Conservation (phyloP, 768 basidiomycete species). For the Cystobasidium onofrii region DNA sequence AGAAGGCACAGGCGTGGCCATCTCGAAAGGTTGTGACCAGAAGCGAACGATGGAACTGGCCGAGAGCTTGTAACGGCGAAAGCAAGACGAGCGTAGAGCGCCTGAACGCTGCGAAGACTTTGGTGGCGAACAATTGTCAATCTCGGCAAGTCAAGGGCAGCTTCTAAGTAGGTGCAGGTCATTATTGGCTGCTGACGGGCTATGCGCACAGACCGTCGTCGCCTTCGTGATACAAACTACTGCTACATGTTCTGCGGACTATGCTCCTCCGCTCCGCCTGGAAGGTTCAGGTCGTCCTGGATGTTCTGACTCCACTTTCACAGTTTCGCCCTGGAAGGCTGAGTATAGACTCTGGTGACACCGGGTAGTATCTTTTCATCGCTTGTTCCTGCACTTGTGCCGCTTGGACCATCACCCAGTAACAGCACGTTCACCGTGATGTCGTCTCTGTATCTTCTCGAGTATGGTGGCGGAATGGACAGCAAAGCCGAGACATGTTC, state of each 20-base stretch:
- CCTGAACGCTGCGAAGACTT: not conserved
- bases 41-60: no score
- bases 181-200: no score
- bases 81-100: no score
- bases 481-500: slow-evolving; percentile 28
- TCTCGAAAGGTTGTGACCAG: not conserved
- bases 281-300: no score
- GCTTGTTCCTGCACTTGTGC: not conserved
- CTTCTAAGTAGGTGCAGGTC: no score
- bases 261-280: no score
- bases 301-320: not conserved
- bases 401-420: not conserved
- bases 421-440: slow-evolving; percentile 22
- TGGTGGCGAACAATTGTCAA: not conserved
- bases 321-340: slow-evolving; percentile 1
- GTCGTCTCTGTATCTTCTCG: slow-evolving; percentile 22
- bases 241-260: no score
- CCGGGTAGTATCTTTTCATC: not conserved
- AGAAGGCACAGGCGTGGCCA: slow-evolving; percentile 18
- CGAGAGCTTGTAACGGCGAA: no score
- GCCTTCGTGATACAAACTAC: not conserved
- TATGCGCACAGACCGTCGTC: not conserved
- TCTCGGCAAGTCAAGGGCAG: no score
- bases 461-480: slow-evolving; percentile 18
- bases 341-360: not conserved